A percentile compares a stretch with the other conserved stretches of the same genome.
Conservation (phyloP, 208 protist species). For the Lotmaria passim region DNA sequence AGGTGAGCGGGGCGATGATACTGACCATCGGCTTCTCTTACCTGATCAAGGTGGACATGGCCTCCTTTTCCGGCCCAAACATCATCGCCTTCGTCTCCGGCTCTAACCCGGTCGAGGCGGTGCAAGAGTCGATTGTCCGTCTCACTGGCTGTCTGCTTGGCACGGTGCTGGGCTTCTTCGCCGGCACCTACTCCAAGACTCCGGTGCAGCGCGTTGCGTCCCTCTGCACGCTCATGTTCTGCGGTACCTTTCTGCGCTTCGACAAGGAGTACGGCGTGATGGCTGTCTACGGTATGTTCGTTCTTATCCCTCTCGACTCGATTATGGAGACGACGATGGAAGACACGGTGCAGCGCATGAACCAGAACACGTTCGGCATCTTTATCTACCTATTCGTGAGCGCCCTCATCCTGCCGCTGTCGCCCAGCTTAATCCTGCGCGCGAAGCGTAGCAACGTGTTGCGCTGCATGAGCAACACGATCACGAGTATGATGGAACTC, state of each 20-base stretch:
- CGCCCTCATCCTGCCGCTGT: conserved; percentile 73
- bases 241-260: conserved; percentile 78
- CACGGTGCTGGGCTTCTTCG: conserved; percentile 89
- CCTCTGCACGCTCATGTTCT: conserved; percentile 83
- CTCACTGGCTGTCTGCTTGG: conserved; percentile 87
- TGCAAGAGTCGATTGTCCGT: conserved; percentile 85
- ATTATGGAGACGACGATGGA: conserved; percentile 55
- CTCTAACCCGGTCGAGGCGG: conserved; percentile 84
- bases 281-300: conserved; percentile 88
- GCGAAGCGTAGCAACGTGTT: conserved; percentile 84
- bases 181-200: conserved; percentile 74
- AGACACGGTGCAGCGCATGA: conserved; percentile 83
- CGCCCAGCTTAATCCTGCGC: conserved; percentile 72
- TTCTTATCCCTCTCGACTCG: conserved; percentile 81
- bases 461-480: conserved; percentile 49
- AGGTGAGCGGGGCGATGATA: conserved; percentile 89
- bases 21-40: conserved; percentile 81
- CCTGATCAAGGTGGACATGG: conserved; percentile 66
- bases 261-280: conserved; percentile 89
- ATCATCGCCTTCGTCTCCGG: conserved; percentile 91
- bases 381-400: conserved; percentile 91
- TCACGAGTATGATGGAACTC: conserved; percentile 63
- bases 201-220: conserved; percentile 75
- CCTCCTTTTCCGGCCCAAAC: conserved; percentile 78
- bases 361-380: conserved; percentile 91